Conservation (phyloP, 179 eudicot genomes). For the Corrigiola litoralis region DNA sequence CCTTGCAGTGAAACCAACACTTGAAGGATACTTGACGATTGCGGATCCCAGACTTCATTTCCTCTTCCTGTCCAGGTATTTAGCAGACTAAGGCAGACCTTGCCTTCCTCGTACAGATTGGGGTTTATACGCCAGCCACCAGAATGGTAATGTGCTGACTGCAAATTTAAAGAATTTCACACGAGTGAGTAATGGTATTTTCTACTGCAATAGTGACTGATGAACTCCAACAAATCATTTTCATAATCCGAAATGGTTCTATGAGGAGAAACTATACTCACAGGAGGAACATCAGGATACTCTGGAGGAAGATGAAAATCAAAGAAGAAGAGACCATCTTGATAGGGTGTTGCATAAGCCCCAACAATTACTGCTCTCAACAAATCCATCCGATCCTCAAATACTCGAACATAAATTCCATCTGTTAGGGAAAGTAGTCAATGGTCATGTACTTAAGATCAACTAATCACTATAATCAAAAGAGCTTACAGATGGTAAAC, state of each 20-base stretch:
- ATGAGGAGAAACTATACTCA: constrained; percentile 27
- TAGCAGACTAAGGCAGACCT: constrained; percentile 91
- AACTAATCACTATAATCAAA: not conserved
- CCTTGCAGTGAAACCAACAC: constrained; percentile 96
- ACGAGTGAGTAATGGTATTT: not conserved
- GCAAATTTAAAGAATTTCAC: constrained; percentile 18
- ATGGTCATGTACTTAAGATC: not conserved
- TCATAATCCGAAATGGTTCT: not conserved
- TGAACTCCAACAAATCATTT: not conserved
- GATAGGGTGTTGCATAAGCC: constrained; percentile 96
- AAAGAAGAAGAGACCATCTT: constrained; percentile 95
- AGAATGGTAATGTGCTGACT: constrained; percentile 94
- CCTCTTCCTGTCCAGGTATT: constrained; percentile 98
- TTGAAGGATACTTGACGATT: constrained; percentile 93
- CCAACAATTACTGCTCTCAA: constrained; percentile 91
- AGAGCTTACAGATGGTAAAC: constrained; percentile 17
- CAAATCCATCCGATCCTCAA: constrained; percentile 94
- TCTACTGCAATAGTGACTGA: not conserved
- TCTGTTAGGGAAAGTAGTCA: constrained; percentile 36
- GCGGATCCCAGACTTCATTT: constrained; percentile 97
- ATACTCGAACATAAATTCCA: constrained; percentile 85
- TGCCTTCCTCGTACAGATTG: constrained; percentile 91
- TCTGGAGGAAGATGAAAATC: constrained; percentile 95
- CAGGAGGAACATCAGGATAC: constrained; percentile 94
- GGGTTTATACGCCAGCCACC: constrained; percentile 98